Conservation (phyloP, 2,329 filamentous ascomycete genomes). For the Pyrenochaeta sp. region DNA sequence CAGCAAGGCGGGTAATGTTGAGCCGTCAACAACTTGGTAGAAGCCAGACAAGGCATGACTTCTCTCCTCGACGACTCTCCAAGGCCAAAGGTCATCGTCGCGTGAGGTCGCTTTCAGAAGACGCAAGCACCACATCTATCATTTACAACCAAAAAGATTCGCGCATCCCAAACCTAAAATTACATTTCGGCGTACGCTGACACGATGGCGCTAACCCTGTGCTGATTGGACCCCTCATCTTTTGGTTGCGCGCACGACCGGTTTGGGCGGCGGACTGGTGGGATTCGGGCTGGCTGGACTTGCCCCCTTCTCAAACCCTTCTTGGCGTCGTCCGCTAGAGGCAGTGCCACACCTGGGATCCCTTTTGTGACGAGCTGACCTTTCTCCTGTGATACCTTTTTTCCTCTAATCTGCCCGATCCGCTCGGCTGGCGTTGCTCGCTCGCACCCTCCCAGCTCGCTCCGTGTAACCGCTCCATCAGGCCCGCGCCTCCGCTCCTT, state of each 20-base stretch:
- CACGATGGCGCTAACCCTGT: not conserved
- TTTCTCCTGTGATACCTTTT: not conserved
- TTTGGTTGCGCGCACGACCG: not conserved
- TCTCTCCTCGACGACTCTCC: too few species aligned
- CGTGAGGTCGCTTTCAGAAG: too few species aligned
- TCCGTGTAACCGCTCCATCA: constrained; percentile 13
- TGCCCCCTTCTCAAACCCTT: constrained; percentile 5
- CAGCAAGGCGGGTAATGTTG: not conserved
- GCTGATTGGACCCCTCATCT: not conserved
- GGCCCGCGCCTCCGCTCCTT: constrained; percentile 23
- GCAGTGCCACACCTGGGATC: not conserved
- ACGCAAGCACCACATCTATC: too few species aligned
- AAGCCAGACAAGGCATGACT: not conserved
- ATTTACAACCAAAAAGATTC: not conserved
- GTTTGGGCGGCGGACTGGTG: not conserved
- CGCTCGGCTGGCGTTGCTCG: not conserved
- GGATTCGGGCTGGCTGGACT: not conserved
- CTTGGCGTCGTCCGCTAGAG: not conserved
- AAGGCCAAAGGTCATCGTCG: too few species aligned
- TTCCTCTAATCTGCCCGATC: not conserved
- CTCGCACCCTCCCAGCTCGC: not conserved
- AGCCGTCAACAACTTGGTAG: not conserved
- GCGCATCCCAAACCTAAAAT: constrained; percentile 1
- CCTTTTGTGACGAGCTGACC: not conserved
- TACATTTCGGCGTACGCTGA: not conserved